These are phyloP conservation scores for Vanilla planifolia DNA, from an alignment of 106 monocot genomes.

Conservation along the genomic window DNA sequence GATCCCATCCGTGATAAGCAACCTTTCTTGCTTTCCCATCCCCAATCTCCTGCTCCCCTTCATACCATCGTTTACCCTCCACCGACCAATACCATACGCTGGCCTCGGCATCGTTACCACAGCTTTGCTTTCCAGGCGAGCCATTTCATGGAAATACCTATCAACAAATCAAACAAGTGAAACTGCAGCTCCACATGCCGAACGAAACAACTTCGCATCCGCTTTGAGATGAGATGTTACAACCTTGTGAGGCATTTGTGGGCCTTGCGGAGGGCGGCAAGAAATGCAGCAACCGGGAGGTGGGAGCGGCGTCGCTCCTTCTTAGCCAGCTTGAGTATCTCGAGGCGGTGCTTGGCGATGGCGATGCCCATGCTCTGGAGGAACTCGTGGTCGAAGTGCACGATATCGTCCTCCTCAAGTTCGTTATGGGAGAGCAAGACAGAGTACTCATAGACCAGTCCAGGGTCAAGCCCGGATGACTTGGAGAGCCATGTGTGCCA, in stretches of 20 bases:
- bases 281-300: conserved; percentile 1
- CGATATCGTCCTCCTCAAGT: conserved; percentile 43
- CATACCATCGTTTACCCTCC: background rate
- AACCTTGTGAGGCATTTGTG: conserved; percentile 18
- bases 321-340: conserved; percentile 50
- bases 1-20: conserved; percentile 20
- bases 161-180: background rate
- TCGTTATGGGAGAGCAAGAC: conserved; percentile 37
- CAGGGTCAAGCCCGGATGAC: conserved; percentile 27
- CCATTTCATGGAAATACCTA: background rate
- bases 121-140: conserved; percentile 2
- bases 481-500: conserved; percentile 56
- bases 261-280: conserved; percentile 18
- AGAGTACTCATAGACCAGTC: conserved; percentile 27
- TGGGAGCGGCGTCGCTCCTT: background rate
- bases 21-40: background rate
- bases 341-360: conserved; percentile 51
- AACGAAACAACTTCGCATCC: background rate
- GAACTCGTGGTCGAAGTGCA: conserved; percentile 50
- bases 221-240: background rate
- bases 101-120: conserved; percentile 8
- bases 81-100: background rate
- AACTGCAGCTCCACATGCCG: background rate
- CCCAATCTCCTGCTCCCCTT: conserved; percentile 13
- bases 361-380: conserved; percentile 56